These are phyloP conservation scores for Ochromonas danica DNA, from an alignment of 108 stramenopile species.

Conservation along the genomic window DNA sequence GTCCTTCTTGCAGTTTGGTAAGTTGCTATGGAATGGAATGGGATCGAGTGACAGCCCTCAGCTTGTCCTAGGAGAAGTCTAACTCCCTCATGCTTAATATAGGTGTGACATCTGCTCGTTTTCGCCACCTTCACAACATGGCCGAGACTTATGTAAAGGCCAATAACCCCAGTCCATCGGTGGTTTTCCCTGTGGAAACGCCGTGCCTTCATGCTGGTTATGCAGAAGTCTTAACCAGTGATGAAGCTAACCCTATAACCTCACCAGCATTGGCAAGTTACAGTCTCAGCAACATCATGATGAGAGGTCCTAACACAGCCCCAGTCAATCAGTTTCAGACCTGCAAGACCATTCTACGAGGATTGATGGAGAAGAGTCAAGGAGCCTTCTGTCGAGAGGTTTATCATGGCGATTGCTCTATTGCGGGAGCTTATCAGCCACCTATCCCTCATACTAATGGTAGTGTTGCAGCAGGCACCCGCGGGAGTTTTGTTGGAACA, in stretches of 20 bases:
- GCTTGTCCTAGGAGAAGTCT: too few relatives aligned
- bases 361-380: conserved; percentile 41
- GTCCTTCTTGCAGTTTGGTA: conserved; percentile 83
- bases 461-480: not conserved
- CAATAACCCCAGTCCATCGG: not conserved
- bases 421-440: conserved; percentile 86
- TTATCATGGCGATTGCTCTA: conserved; percentile 77
- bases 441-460: conserved; percentile 67
- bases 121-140: conserved; percentile 41
- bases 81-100: too few relatives aligned
- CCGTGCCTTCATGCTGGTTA: too few relatives aligned
- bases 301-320: not conserved
- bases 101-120: conserved; percentile 58
- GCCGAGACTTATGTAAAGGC: not conserved
- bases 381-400: conserved; percentile 80
- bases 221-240: too few relatives aligned
- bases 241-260: too few relatives aligned
- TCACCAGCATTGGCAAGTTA: too few relatives aligned
- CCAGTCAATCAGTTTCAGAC: not conserved
- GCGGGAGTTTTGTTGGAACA: conserved; percentile 23
- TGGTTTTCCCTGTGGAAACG: not conserved
- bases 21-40: too few relatives aligned
- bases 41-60: too few relatives aligned
- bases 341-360: conserved; percentile 24
- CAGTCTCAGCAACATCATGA: too few relatives aligned